These are phyloP conservation scores for Alternaria solani DNA, from an alignment of 2,329 filamentous ascomycete species.

Conservation along the genomic window DNA sequence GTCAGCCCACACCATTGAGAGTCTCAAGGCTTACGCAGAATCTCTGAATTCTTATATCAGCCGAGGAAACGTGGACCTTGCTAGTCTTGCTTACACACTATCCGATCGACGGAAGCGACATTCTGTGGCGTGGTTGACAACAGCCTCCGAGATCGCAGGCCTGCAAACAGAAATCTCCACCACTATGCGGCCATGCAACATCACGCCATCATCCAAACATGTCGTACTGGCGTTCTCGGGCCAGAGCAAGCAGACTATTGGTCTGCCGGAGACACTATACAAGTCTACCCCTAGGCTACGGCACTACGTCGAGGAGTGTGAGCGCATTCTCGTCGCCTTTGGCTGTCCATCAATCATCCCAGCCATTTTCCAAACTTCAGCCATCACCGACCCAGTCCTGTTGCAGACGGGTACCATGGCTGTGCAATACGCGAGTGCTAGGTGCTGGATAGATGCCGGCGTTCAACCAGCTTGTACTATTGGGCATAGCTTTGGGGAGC, in stretches of 20 bases:
- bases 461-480: conserved; percentile 15
- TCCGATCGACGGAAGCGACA: conserved; percentile 14
- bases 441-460: conserved; percentile 28
- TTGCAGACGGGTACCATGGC: conserved; percentile 30
- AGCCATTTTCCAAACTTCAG: conserved; percentile 16
- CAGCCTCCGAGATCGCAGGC: conserved; percentile 4
- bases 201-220: background rate
- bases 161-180: conserved; percentile 1
- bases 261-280: conserved; percentile 4
- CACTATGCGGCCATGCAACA: conserved; percentile 1
- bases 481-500: conserved; percentile 49
- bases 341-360: conserved; percentile 19
- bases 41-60: conserved; percentile 1
- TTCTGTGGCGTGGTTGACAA: conserved; percentile 9
- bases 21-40: conserved; percentile 4
- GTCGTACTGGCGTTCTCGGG: conserved; percentile 12
- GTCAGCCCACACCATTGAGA: conserved; percentile 10
- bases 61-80: background rate
- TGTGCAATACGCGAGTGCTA: conserved; percentile 32
- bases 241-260: conserved; percentile 14
- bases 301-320: conserved; percentile 24
- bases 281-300: conserved; percentile 6
- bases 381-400: conserved; percentile 11
- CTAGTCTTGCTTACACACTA: conserved; percentile 13
- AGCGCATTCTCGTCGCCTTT: conserved; percentile 12